Conservation (phyloP, 2,329 filamentous ascomycete species). For the Cytospora paraplurivora region DNA sequence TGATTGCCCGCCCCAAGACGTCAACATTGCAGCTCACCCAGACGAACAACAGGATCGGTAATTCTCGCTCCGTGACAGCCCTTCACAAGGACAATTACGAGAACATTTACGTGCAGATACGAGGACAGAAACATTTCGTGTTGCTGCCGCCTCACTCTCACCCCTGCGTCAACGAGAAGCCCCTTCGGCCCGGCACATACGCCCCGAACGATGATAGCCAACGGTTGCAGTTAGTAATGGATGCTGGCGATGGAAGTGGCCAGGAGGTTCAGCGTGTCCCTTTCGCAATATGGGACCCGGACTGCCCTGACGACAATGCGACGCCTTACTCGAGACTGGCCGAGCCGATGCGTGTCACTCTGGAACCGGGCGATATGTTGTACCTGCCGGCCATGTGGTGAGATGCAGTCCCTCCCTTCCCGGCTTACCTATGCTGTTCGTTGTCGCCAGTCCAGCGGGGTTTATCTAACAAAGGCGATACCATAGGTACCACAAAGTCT, state of each 20-base stretch:
- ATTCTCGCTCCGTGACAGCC: slow-evolving; percentile 68
- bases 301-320: slow-evolving; percentile 49
- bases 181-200: slow-evolving; percentile 62
- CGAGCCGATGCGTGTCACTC: slow-evolving; percentile 64
- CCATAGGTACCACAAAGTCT: slow-evolving; percentile 75
- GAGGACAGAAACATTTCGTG: slow-evolving; percentile 73
- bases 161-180: slow-evolving; percentile 67
- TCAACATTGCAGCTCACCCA: background rate
- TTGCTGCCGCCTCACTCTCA: slow-evolving; percentile 72
- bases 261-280: slow-evolving; percentile 51
- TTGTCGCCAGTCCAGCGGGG: background rate
- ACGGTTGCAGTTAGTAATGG: slow-evolving; percentile 35
- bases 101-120: slow-evolving; percentile 78
- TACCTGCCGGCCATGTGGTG: slow-evolving; percentile 82
- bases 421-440: background rate
- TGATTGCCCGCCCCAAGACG: background rate
- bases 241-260: slow-evolving; percentile 38
- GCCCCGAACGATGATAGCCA: slow-evolving; percentile 39
- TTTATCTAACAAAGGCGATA: background rate
- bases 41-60: slow-evolving; percentile 60
- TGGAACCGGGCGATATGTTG: slow-evolving; percentile 76
- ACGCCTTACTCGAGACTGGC: slow-evolving; percentile 64
- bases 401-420: slow-evolving; percentile 31
- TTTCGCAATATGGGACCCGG: slow-evolving; percentile 76
- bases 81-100: slow-evolving; percentile 85